Base-by-base conservation (phyloP, 2,329 filamentous ascomycete species). In the Sordariomycetes sp. region DNA sequence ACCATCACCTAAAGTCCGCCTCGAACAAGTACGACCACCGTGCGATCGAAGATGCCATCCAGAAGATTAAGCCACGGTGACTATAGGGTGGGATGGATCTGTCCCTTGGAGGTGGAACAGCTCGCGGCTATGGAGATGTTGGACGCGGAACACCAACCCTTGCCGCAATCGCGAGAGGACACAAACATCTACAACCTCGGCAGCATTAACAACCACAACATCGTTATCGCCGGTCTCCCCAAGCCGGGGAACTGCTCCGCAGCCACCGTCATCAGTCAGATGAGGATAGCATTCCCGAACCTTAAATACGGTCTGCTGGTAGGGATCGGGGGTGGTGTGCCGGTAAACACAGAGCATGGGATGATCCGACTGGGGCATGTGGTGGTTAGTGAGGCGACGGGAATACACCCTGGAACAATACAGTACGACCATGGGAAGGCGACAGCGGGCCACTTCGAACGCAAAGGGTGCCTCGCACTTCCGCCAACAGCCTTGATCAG, bases 281-380 rank as follows among this genome's bases (percentile, higher is more conserved):
- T 62, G 49, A 34, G 48, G 25, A 42, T 41, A 20, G 54, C 41
- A 21, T 63, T 62, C 32, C 46, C 50, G 0, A 52, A 53, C 17
- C 21, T 49, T 9, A 39, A 39, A 16, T 42, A 40, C 18, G 39
- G 38, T 11, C 31, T 50, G 5, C 32, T 46, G 34, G 46, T 48
- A 15, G 47, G 45, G n/a, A 45, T 45, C 30, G 46, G 46, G 12
- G 43, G 44, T 21, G 46, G 45, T 6, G 40, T 42, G 4, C 46
- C 44, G 8, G 30, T 37, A 8, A 32, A 30, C 26, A 43, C 40
- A 9, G 34, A 46, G 25, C 30, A 38, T 19, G 42, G 42, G 11
- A 39, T 40, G 39, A 37, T 49, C 14, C 44, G 46, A 7, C 39
- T 49, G 3, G 46, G 46, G 4, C 35, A 49, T 34, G 37, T 49